Evolutionary conservation across 108 stramenopile species (phyloP), one percentile per base, ranked within the genome.

Genomic region (Skeletonema grethae): DNA sequence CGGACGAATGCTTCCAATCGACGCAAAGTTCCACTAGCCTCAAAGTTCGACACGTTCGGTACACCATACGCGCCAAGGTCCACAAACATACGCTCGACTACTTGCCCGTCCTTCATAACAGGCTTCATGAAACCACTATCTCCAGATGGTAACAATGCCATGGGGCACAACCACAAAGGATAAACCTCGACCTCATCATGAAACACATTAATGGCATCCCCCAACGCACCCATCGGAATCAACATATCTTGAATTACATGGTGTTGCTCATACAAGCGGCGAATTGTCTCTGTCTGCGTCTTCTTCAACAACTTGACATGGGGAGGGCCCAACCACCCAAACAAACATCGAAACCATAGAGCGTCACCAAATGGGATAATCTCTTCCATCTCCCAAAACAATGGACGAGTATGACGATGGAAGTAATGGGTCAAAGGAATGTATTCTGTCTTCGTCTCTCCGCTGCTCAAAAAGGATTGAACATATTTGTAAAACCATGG

Each of bases 321-420:
- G 2, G 88, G 84, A 16, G 88, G 81, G 39, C 70, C 68, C 31
- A 83, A 30, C 88, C 88, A 89, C 48, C 88, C 88, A 29, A 80
- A 68, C 56, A 89, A 60, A 59, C 67, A 83, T 22, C 88, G 76
- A 58, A 76, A 89, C 29, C 85, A 35, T 8, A 79, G 71, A 58
- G 86, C 72, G 77, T 89, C 85, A 18, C 82, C 79, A 57, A 83
- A 80, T 20, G 88, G 88, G 62, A 89, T 86, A 72, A 89, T 83
- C 32, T 73, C 39, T 57, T 86, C 83, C 73, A 87, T 68, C 61
- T 89, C 88, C 88, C 88, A 89, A 70, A 89, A 89, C 35, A 89
- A 69, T 22, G 67, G 56, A 48, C 65, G 63, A 20, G 86, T 87
- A 68, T 77, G 75, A 25, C 88, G 82, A 67, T 89, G 88, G 46